Evolutionary conservation across 352 stramenopile species (phyloP), one percentile per base, ranked within the genome.

Genomic region (Saprolegnia diclina): DNA sequence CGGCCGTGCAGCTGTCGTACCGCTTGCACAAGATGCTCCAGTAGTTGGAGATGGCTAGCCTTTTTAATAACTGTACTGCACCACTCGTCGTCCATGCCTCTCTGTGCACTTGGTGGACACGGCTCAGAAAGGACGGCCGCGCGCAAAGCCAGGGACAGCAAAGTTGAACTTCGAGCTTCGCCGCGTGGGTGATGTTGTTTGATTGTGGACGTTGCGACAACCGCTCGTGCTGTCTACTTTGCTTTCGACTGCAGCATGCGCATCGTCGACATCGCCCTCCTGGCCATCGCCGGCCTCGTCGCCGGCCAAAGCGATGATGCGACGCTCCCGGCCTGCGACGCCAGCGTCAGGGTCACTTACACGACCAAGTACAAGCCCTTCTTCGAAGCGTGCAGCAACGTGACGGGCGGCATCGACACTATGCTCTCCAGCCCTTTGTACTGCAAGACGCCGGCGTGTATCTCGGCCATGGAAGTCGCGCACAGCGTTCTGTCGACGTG

Each of bases 1-100:
- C 79, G 57, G 83, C 83, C 38, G 89, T 91, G 65, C 79, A 90
- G 64, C 81, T 91, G 40, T 87, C 83, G 18, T 91, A 89, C 75
- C 80, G 88, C 70, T 71, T 91, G 70, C 81, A 81, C 52, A 90
- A 88, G 70, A 89, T 91, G 72, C 78, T 90, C 72, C 67, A 56
- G 19, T 32, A 73, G 4, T 59, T 37, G n/a, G 46, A 22, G n/a
- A 29, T 29, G 46, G 5, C n/a, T 54, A 54, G n/a, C 24, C 46
- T 54, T 54, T n/a, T 54, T 29, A 54, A 54, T 54, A 54, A 29
- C 46, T 29, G n/a, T 54, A 54, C n/a, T 6, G 5, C n/a, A 29
- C n/a, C n/a, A 6, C 46, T 54, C 24, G 46, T 5, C 46, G n/a
- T 6, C n/a, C 2, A 54, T 5, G 5, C n/a, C 46, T 6, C 24